Base-by-base conservation (phyloP, 1,284 basidiomycete genomes). In the Mycena sp. region DNA sequence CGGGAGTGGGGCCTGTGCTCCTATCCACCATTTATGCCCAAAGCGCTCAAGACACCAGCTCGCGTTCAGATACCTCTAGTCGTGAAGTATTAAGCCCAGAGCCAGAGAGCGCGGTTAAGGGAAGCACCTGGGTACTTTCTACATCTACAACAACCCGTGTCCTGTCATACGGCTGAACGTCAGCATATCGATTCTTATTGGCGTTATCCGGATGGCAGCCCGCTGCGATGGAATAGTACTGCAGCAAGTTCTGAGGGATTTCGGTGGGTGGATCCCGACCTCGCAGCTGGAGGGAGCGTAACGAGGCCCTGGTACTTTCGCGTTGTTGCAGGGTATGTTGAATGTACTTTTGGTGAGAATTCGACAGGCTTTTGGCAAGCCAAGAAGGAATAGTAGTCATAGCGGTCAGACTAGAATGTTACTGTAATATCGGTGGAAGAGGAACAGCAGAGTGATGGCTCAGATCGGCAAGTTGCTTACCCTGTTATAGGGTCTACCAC, bases 1-100 rank as follows among this genome's bases (percentile, higher is more conserved):
- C 2, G 83, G 86, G 26, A 93, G 77, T 1, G 94, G 92, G 0
- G 93, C 93, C 73, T 95, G 93, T 1, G 91, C 84, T 10, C 93
- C 93, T 60, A 95, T 91, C 90, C 92, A 93, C 86, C 87, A 88
- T 70, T 87, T 91, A 23, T 82, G 84, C 2, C 94, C 91, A 55
- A 80, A 83, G 28, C 82, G 76, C 72, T 95, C 93, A 41, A 83
- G 79, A 17, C 94, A 87, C 90, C 92, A 94, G 70, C 85, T 92
- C n/a, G 90, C 93, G 70, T 95, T 95, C 29, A 95, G 73, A 74
- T 95, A 95, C 57, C 85, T 63, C 76, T 40, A 63, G 68, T 43
- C 58, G 53, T 37, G 49, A 63, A 3, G 51, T 63, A 5, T 63
- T 61, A 25, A 58, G 35, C 32, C 44, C 21, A 14, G 65, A 60